Evolutionary conservation across 2,329 filamentous ascomycete genomes (phyloP), one percentile per base, ranked within the genome.

Genomic region (Zalaria sp.): DNA sequence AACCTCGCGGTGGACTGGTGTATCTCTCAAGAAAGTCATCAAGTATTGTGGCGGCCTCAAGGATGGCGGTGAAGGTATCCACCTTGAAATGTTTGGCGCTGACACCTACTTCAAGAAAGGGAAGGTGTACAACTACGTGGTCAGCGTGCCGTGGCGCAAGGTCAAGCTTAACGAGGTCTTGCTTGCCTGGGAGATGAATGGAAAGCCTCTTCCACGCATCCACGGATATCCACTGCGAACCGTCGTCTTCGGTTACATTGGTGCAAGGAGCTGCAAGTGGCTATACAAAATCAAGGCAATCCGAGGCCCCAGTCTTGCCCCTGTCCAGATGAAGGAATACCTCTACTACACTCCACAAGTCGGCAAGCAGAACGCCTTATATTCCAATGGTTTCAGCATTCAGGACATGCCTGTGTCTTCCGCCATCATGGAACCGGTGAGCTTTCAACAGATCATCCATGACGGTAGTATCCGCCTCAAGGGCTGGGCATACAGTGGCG

Each of bases 101-200:
- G 81, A 85, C 43, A 81, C 78, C 0, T 84, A 85, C 52, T 80
- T 84, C 64, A 84, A 84, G 56, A 73, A 77, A 39, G 67, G 71
- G 10, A 61, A 79, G 36, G 67, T 71, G 0, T 73, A 72, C 61
- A 84, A 84, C 56, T 85, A 83, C 50, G 65, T 72, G 18, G 77
- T 83, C 38, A 75, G 68, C 9, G 75, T 83, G 0, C 80, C 81
- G 0, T 79, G 70, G 64, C 69, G 71, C 5, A 84, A 84, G 57
- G 78, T 82, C 37, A 79, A 77, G 48, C 76, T 76, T 41, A 66
- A 71, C 1, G 76, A 83, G 51, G 79, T 83, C 0, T 63, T 83
- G 39, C 64, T 83, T 0, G 75, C 73, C 0, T 83, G 77, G 77
- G 75, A 81, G 51, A 83, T 83, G 79, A 83, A 83, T 47, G 78